Evolutionary conservation across 1,139 yeast species (phyloP), one percentile per base, ranked within the genome.

Genomic region (Saccharomycopsis phalli): DNA sequence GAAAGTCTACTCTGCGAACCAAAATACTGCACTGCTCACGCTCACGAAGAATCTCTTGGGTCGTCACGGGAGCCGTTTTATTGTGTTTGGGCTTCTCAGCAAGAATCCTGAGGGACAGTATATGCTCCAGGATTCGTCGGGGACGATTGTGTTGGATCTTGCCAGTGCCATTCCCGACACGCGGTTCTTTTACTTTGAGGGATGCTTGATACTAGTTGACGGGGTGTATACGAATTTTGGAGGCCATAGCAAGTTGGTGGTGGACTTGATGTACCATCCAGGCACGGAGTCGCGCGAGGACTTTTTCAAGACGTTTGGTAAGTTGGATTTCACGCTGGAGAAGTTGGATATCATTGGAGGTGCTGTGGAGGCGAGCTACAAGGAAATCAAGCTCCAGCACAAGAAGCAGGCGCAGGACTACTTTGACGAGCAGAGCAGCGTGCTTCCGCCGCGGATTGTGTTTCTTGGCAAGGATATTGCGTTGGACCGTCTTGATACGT

Each of bases 1-100:
- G 10, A 41, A 41, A 53, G 52, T 31, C 51, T 49, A 49, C 51
- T 47, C 30, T 3, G 33, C 36, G 8, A 45, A 45, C 34, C 23
- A 18, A 4, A 40, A 59, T 45, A 42, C 52, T 30, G 68, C 76
- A 51, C 71, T 79, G 38, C 74, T 88, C 36, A 81, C 95, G 0
- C 67, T 76, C 31, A 76, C 91, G 44, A 87, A 87, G 53, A 88
- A 87, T 54, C 65, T 91, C 47, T 61, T 88, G 25, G 99, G 98
- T 20, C 65, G 95, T 44, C 83, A 81, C 51, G 91, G 91, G 4
- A 67, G 73, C 41, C 70, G 75, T 45, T 93, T 91, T 54, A 64
- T 83, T 22, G 56, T 93, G 2, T 76, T 88, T 53, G 99, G 98
- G 0, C 63, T 87, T 46, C 59, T 91, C 11, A 66, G 79, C 2